Evolutionary conservation across 331 rosid genomes (phyloP), one percentile per base, ranked within the genome.

Genomic region (Ulmus americana): DNA sequence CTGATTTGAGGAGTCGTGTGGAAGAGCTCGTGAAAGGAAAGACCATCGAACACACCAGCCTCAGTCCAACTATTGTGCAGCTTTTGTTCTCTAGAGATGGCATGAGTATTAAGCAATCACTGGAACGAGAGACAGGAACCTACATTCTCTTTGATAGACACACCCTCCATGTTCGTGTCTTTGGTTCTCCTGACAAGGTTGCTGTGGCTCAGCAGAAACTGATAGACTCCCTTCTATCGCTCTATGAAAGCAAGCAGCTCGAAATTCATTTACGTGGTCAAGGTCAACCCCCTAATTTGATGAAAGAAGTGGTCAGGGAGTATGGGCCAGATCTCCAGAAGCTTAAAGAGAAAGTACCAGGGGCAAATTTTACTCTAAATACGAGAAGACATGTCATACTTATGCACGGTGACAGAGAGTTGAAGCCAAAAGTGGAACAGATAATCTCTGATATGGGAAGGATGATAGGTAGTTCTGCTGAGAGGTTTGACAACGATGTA

Each of bases 251-350:
- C 74, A 94, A 85, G 88, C 86, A 69, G 55, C 79, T 79, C 43
- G 81, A 82, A 64, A 81, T 90, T 78, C 91, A 62, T 58, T 91
- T 94, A 55, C 80, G 86, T 56, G 95, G 96, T n/a, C 73, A 57
- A 59, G 73, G 76, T 49, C 76, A 78, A 74, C 99, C 96, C 70
- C 76, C 86, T 14, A 86, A 90, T 65, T 59, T 94, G 68, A 78
- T 94, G 95, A 94, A 94, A 84, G 82, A 77, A 72, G 84, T 94
- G 68, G 95, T 94, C 15, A 81, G 40, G 70, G 78, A 74, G 59
- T 90, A 90, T 18, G 99, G 99, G 55, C 84, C 96, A 12, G 97
- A 94, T 77, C 95, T 94, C 54, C 71, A 28, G 10, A 87, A 88
- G 39, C 83, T 94, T 41, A 85, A 87, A 79, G 88, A 76, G 74